phyloP scores from a whole-genome alignment of 2,329 filamentous ascomycete genomes.

The Apiospora marii region DNA sequence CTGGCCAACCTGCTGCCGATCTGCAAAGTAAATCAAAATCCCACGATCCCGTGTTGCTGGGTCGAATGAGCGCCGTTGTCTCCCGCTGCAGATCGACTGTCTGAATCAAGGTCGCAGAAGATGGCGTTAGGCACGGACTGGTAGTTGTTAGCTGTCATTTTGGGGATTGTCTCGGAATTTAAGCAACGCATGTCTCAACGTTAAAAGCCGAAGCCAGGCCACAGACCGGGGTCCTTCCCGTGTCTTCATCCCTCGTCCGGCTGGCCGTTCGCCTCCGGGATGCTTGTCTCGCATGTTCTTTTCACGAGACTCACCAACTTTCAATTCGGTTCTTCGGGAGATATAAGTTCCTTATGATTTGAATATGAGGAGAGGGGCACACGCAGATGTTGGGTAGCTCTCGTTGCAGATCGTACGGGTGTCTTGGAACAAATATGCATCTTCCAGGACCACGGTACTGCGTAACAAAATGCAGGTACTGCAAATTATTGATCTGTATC shows the following conservation, averaged over 20 bases:
- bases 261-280: not conserved
- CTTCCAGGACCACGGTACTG: not conserved
- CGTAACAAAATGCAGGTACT: not conserved
- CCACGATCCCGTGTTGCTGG: not conserved
- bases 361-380: not conserved
- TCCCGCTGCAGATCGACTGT: not conserved
- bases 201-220: not conserved
- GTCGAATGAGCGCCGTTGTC: not conserved
- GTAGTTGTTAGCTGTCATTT: not conserved
- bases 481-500: not conserved
- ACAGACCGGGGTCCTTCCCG: not conserved
- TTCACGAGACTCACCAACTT: not conserved
- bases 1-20: not conserved
- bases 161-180: not conserved
- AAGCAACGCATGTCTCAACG: slow-evolving; percentile 8
- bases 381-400: not conserved
- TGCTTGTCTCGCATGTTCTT: not conserved
- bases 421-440: not conserved
- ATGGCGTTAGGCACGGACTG: not conserved
- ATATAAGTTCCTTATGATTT: not conserved
- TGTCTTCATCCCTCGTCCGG: not conserved
- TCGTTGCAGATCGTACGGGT: not conserved
- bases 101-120: not conserved
- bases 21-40: not conserved
- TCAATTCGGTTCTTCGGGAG: not conserved